phyloP scores from a whole-genome alignment of 495 filamentous ascomycete species.

The Xylaria scruposa region DNA sequence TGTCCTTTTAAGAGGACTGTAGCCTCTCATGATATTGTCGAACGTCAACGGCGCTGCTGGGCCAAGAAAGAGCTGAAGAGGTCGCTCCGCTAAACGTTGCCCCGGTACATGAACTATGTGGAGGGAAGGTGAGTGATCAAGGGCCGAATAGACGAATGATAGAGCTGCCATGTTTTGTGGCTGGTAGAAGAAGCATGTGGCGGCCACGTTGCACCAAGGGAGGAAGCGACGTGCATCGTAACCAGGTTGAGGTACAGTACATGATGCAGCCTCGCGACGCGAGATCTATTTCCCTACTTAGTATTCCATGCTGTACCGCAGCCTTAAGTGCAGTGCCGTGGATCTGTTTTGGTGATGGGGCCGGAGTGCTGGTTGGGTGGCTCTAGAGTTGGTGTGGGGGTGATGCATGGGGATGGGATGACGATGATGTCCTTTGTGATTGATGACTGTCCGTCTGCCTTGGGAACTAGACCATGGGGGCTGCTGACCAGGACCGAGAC shows the following conservation, averaged over 20 bases:
- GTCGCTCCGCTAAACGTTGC: conserved; percentile 7
- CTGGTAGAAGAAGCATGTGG: conserved; percentile 22
- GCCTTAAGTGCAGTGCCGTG: conserved; percentile 8
- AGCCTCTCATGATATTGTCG: not conserved
- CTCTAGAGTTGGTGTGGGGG: conserved; percentile 8
- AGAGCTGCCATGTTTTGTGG: conserved; percentile 10
- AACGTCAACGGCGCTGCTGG: not conserved
- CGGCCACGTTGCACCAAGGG: conserved; percentile 26
- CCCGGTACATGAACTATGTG: conserved; percentile 23
- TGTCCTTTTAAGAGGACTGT: not conserved
- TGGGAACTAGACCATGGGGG: not conserved
- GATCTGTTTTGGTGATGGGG: conserved; percentile 1
- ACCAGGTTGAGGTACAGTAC: conserved; percentile 20
- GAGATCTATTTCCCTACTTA: conserved; percentile 10
- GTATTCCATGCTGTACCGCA: not conserved
- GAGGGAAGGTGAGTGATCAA: not conserved
- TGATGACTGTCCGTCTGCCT: conserved; percentile 17
- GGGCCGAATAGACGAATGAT: conserved; percentile 5
- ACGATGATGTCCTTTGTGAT: conserved; percentile 6
- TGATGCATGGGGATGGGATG: conserved; percentile 15
- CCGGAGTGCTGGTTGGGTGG: conserved; percentile 10
- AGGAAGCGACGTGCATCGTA: not conserved
- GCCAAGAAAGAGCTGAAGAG: conserved; percentile 27
- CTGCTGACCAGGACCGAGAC: conserved; percentile 17
- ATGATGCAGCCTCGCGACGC: conserved; percentile 23